A percentile compares a stretch with the other conserved stretches of the same genome.
Evolutionary conservation across 176 grass and related monocot genomes (phyloP).

Genomic region (Oryza brachyantha): DNA sequence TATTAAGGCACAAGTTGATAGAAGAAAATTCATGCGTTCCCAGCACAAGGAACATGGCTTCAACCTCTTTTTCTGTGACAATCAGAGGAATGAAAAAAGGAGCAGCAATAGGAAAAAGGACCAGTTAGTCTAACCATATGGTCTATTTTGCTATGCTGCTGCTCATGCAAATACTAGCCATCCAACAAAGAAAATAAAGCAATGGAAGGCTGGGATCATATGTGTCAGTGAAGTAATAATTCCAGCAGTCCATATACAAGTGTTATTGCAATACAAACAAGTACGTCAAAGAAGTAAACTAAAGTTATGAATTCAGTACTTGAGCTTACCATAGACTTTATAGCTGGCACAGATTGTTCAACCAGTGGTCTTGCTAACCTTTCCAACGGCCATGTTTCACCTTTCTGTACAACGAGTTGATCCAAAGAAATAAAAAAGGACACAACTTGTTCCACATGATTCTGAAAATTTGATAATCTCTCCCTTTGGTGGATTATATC

Average conservation of each 20-base stretch:
- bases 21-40: too few species aligned
- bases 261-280: slow-evolving; percentile 7
- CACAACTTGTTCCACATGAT: slow-evolving; percentile 58
- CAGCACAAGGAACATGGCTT: too few species aligned
- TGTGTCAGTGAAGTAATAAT: background rate
- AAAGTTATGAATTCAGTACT: slow-evolving; percentile 5
- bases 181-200: background rate
- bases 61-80: too few species aligned
- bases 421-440: slow-evolving; percentile 73
- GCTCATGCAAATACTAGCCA: background rate
- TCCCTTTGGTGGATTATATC: slow-evolving; percentile 69
- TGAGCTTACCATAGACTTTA: slow-evolving; percentile 67
- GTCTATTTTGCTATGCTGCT: background rate
- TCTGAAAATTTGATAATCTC: slow-evolving; percentile 49
- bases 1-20: background rate
- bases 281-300: background rate
- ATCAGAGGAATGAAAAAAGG: too few species aligned
- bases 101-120: background rate
- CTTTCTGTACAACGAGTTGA: slow-evolving; percentile 53
- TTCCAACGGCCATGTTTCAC: slow-evolving; percentile 79
- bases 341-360: slow-evolving; percentile 53
- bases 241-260: background rate
- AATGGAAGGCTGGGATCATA: background rate
- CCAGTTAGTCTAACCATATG: background rate
- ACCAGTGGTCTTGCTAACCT: slow-evolving; percentile 70